phyloP scores from a whole-genome alignment of 306 rosid genomes.

The Citrullus amarus region DNA sequence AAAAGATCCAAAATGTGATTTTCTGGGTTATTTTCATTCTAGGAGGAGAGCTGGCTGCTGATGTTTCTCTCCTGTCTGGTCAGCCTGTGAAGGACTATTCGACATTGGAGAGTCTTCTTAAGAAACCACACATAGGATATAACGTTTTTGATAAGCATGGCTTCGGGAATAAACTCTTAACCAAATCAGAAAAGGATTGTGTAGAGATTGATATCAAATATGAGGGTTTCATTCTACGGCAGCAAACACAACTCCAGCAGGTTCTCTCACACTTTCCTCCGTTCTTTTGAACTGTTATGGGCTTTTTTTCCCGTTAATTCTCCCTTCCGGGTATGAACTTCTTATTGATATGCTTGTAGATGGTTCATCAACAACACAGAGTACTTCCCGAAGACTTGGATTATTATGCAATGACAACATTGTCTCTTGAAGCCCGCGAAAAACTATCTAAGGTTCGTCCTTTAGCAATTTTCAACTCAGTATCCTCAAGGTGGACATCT shows the following conservation, averaged over 20 bases:
- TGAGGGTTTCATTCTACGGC: conserved; percentile 89
- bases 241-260: conserved; percentile 88
- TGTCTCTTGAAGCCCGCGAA: conserved; percentile 87
- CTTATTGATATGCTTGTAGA: conserved; percentile 18
- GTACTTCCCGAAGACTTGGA: conserved; percentile 78
- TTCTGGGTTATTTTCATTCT: conserved; percentile 8
- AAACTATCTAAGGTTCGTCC: conserved; percentile 75
- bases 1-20: not conserved
- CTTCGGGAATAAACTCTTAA: conserved; percentile 47
- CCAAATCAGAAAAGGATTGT: conserved; percentile 75
- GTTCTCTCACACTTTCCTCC: conserved; percentile 14
- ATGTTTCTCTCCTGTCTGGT: conserved; percentile 46
- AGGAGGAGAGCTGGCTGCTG: conserved; percentile 84
- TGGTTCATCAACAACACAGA: conserved; percentile 82
- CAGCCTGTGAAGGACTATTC: conserved; percentile 82
- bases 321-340: not conserved
- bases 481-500: not conserved
- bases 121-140: conserved; percentile 88
- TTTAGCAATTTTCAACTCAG: not conserved
- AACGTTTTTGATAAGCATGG: conserved; percentile 72
- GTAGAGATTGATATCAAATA: conserved; percentile 90
- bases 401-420: conserved; percentile 66
- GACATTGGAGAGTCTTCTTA: conserved; percentile 87
- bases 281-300: not conserved
- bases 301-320: not conserved